These are phyloP conservation scores for Pelagophyceae sp. DNA, from an alignment of 352 stramenopile genomes.

Conservation along the genomic window DNA sequence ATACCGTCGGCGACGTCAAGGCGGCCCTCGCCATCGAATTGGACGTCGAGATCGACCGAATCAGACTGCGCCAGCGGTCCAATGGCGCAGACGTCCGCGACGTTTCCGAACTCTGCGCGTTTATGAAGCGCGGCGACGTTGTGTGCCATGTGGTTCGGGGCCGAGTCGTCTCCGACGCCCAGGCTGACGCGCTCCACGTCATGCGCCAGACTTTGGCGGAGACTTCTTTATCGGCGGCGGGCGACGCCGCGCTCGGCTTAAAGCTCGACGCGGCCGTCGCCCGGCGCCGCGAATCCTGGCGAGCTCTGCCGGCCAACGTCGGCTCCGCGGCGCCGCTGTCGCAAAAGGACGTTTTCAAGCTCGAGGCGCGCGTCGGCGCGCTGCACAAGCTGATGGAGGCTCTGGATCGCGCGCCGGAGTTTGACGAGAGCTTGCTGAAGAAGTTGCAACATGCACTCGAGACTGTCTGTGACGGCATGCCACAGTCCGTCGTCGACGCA, in stretches of 20 bases:
- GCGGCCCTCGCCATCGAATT: neutral
- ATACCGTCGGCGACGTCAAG: neutral
- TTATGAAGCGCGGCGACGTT: neutral
- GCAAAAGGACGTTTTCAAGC: neutral
- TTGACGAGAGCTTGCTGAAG: neutral
- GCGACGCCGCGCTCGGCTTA: neutral
- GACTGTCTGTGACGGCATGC: neutral
- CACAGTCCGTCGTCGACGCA: neutral
- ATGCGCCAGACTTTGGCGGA: neutral
- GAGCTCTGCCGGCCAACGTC: neutral
- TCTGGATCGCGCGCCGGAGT: neutral
- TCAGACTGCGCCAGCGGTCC: neutral
- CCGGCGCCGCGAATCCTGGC: neutral
- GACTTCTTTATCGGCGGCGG: neutral
- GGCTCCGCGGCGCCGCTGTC: neutral
- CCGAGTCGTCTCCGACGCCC: neutral
- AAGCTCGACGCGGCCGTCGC: neutral
- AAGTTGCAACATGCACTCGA: neutral
- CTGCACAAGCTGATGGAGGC: neutral
- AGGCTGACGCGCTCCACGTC: neutral
- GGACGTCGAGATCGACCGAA: conserved; percentile 10
- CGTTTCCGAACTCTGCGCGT: neutral
- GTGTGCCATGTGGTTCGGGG: neutral
- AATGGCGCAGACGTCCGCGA: neutral
- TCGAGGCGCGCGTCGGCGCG: conserved; percentile 3